Evolutionary conservation across 2,329 filamentous ascomycete species (phyloP), one percentile per base, ranked within the genome.

Genomic region (Torrubiellomyces zombiae): DNA sequence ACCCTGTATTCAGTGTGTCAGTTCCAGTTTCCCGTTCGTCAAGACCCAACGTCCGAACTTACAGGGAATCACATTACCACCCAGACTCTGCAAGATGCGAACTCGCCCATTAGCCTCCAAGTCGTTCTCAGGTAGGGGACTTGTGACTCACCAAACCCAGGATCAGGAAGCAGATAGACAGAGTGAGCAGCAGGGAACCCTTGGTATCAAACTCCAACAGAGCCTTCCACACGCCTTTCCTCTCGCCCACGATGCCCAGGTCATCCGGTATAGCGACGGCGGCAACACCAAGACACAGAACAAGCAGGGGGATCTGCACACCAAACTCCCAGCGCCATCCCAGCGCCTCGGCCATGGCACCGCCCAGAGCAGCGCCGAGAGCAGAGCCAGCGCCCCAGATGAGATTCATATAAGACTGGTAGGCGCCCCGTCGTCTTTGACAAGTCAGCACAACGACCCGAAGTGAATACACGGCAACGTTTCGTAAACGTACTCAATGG

Each of bases 281-380:
- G 2, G 60, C 53, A n/a, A 66, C 40, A 7, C 43, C 34, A 21
- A 66, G 45, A 31, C 56, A 61, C 2, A 64, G 23, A 0, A 60
- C 14, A 16, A 73, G 38, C 0, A 56, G 50, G 3, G 65, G 59
- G 4, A 74, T 51, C 44, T 75, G 70, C 6, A 74, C 47, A 26
- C 66, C 67, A 40, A 75, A 81, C 28, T 75, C 73, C 70, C 72
- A 77, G 20, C 77, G 56, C 76, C 76, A 83, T 16, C 77, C 77
- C 2, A 82, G 47, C 17, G 54, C 57, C 39, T 82, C 75, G 14
- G 73, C 74, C 40, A 83, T 66, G 26, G 70, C 57, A 2, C 76
- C 76, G 9, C 76, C 77, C 6, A 77, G 56, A 0, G 75, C 75
- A 2, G 75, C 75, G 3, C 77, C 77, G 3, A 69, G 51, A 6